phyloP scores from a whole-genome alignment of 176 grass and related monocot species.

The Eleusine indica region DNA sequence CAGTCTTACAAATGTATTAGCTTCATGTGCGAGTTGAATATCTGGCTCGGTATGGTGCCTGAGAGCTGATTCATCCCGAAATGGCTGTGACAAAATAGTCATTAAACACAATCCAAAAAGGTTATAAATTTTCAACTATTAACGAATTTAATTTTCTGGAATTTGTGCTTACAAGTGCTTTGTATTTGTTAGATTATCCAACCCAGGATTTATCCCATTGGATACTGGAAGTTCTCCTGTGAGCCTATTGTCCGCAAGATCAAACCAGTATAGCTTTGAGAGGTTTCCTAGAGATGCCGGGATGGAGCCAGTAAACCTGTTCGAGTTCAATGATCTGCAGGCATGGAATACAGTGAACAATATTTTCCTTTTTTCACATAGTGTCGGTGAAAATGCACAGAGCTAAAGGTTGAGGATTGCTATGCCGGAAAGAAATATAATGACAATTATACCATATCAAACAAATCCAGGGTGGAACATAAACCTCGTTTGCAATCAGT shows the following conservation, averaged over 20 bases:
- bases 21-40: slow-evolving; percentile 63
- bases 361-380: background rate
- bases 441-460: background rate
- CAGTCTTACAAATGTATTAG: slow-evolving; percentile 82
- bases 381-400: background rate
- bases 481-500: background rate
- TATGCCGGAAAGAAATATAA: slow-evolving; percentile 10
- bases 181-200: slow-evolving; percentile 71
- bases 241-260: slow-evolving; percentile 72
- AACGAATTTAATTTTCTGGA: background rate
- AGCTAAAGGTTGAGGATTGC: background rate
- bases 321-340: slow-evolving; percentile 83
- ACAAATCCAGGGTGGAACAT: background rate
- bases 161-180: slow-evolving; percentile 77
- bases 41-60: slow-evolving; percentile 68
- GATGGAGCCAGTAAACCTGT: slow-evolving; percentile 67
- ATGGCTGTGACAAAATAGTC: slow-evolving; percentile 53
- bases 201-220: slow-evolving; percentile 60
- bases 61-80: slow-evolving; percentile 79
- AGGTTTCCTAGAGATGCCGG: slow-evolving; percentile 65
- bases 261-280: slow-evolving; percentile 83
- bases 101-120: background rate
- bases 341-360: slow-evolving; percentile 1
- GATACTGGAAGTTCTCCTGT: slow-evolving; percentile 74
- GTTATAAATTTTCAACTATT: background rate